A percentile compares a stretch with the other conserved stretches of the same genome.
phyloP scores from a whole-genome alignment of 1,139 yeast genomes.

The Pichia sp. region DNA sequence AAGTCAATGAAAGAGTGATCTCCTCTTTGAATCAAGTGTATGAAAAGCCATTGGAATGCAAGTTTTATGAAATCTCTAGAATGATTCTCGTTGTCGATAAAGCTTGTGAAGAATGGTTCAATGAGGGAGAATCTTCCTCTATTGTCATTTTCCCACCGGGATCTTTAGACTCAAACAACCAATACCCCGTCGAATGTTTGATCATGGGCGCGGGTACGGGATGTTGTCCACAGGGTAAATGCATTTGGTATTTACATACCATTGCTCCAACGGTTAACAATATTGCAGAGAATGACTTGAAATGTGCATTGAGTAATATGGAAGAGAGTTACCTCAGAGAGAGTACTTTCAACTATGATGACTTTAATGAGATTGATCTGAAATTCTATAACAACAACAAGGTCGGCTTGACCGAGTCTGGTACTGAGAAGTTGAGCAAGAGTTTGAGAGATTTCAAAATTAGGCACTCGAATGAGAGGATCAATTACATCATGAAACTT shows the following conservation, averaged over 20 bases:
- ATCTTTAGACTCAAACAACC: constrained; percentile 61
- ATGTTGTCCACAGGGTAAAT: constrained; percentile 80
- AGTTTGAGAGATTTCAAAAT: constrained; percentile 68
- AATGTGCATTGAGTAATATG: constrained; percentile 71
- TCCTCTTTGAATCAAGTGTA: constrained; percentile 69
- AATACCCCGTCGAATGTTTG: constrained; percentile 72
- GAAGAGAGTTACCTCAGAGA: constrained; percentile 78
- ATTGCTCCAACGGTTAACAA: constrained; percentile 55
- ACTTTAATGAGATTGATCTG: constrained; percentile 50
- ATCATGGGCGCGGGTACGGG: constrained; percentile 89
- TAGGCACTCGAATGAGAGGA: constrained; percentile 54
- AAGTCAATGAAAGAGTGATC: constrained; percentile 70
- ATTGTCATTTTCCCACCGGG: constrained; percentile 92
- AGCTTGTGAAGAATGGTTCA: constrained; percentile 88
- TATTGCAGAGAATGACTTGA: constrained; percentile 66
- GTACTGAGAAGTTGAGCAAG: constrained; percentile 76
- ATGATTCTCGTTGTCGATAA: constrained; percentile 78
- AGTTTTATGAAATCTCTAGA: constrained; percentile 56
- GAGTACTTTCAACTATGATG: constrained; percentile 49
- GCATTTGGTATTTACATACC: constrained; percentile 86
- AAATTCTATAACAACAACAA: constrained; percentile 25
- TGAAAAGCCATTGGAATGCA: constrained; percentile 24
- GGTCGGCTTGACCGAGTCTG: constrained; percentile 9
- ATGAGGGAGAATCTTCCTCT: constrained; percentile 75
- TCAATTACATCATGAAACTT: constrained; percentile 72